A percentile compares a stretch with the other conserved stretches of the same genome.
These are phyloP conservation scores for Cutaneotrichosporon cutaneum DNA, from an alignment of 1,284 basidiomycete species.

Conservation along the genomic window DNA sequence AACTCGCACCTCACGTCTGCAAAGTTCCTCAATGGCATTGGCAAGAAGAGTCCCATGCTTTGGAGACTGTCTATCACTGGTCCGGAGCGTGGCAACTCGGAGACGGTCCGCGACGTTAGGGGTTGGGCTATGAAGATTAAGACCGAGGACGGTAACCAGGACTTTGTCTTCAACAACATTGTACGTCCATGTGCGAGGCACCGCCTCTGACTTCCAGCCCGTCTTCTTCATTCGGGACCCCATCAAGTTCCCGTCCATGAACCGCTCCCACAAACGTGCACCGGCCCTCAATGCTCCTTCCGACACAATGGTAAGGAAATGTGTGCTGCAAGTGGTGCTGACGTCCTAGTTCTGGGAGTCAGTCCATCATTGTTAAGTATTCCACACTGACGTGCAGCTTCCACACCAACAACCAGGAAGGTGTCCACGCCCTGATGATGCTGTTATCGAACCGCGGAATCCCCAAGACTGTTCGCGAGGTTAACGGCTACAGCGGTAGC, in stretches of 20 bases:
- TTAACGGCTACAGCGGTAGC: constrained; percentile 91
- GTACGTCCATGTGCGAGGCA: too few relatives aligned
- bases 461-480: constrained; percentile 66
- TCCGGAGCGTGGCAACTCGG: constrained; percentile 79
- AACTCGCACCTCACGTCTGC: constrained; percentile 73
- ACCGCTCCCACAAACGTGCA: constrained; percentile 85
- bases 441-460: constrained; percentile 74
- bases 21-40: constrained; percentile 67
- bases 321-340: constrained; percentile 36
- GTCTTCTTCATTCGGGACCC: constrained; percentile 68
- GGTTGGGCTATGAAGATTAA: constrained; percentile 89
- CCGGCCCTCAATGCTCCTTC: constrained; percentile 56
- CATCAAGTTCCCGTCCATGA: constrained; percentile 70
- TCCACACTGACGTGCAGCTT: too few relatives aligned
- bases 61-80: constrained; percentile 57
- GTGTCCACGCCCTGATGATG: constrained; percentile 19
- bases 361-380: too few relatives aligned
- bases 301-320: too few relatives aligned
- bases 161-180: constrained; percentile 81
- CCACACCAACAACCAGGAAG: too few relatives aligned
- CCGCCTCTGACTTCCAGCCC: too few relatives aligned
- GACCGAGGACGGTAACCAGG: constrained; percentile 84
- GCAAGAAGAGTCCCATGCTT: constrained; percentile 34
- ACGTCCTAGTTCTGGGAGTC: constrained; percentile 68
- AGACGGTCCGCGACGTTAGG: constrained; percentile 81